phyloP scores from a whole-genome alignment of 176 grass and related monocot genomes.

The Carex scoparia region DNA sequence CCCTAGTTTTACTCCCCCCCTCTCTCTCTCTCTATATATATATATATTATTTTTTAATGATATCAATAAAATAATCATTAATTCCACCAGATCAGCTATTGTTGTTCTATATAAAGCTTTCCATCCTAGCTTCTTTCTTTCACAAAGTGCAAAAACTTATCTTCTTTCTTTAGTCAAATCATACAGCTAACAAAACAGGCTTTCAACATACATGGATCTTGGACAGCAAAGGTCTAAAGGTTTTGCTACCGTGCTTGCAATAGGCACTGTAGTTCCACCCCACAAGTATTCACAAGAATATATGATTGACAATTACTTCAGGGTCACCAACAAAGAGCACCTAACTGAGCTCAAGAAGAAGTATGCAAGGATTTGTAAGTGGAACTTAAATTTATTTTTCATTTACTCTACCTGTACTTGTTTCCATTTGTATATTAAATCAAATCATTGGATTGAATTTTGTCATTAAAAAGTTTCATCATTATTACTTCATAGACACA shows the following conservation, averaged over 20 bases:
- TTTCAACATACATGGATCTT: neutral
- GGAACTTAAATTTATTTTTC: neutral
- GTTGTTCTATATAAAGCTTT: neutral
- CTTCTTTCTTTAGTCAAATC: neutral
- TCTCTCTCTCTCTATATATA: too few relatives aligned
- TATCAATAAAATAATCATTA: neutral
- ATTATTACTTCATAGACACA: too few relatives aligned
- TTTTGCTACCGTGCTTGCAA: conserved; percentile 1
- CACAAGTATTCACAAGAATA: neutral
- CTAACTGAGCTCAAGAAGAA: conserved; percentile 24
- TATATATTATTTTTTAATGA: too few relatives aligned
- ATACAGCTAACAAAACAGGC: neutral
- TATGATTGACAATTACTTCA: conserved; percentile 3
- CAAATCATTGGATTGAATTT: too few relatives aligned
- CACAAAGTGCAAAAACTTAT: neutral
- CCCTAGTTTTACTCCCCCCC: too few relatives aligned
- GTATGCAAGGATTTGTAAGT: conserved; percentile 12
- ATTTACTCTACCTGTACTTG: neutral
- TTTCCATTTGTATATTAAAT: neutral
- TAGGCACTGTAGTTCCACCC: conserved; percentile 4
- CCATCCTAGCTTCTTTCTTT: neutral
- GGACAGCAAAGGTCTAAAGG: conserved; percentile 2
- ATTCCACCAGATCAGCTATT: neutral
- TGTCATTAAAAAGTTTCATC: too few relatives aligned
- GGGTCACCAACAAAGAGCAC: conserved; percentile 14